Conservation (phyloP, 495 filamentous ascomycete genomes). For the Podospora fimiseda region DNA sequence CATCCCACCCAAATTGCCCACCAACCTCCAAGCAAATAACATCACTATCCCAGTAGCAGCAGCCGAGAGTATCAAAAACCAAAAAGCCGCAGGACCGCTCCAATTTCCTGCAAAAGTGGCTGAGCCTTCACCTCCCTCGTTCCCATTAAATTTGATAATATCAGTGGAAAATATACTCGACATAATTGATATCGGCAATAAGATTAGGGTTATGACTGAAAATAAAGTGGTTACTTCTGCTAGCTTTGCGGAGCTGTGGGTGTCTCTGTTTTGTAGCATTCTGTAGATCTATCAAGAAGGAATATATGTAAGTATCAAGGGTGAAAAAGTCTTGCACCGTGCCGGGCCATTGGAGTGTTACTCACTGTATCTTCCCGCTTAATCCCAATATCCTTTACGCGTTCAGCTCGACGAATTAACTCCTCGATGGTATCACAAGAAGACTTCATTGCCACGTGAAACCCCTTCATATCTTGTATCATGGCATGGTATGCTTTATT, state of each 20-base stretch:
- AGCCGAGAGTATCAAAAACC: neutral
- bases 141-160: slow-evolving; percentile 3
- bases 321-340: neutral
- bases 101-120: neutral
- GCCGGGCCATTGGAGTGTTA: neutral
- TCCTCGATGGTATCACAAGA: neutral
- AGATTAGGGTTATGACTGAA: slow-evolving; percentile 9
- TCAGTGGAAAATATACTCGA: slow-evolving; percentile 12
- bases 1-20: neutral
- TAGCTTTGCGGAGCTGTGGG: neutral
- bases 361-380: neutral
- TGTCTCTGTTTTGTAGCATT: slow-evolving; percentile 8
- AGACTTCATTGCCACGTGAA: neutral
- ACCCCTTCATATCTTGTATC: neutral
- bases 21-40: neutral
- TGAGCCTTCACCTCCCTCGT: neutral
- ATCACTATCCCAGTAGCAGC: neutral
- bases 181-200: slow-evolving; percentile 9
- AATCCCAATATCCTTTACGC: neutral
- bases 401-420: neutral
- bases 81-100: neutral
- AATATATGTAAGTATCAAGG: neutral
- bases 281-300: neutral
- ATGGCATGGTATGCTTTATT: neutral
- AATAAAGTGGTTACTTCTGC: neutral